These are phyloP conservation scores for Fraxinus quadrangulata DNA, from an alignment of 257 asterid species.

Conservation along the genomic window DNA sequence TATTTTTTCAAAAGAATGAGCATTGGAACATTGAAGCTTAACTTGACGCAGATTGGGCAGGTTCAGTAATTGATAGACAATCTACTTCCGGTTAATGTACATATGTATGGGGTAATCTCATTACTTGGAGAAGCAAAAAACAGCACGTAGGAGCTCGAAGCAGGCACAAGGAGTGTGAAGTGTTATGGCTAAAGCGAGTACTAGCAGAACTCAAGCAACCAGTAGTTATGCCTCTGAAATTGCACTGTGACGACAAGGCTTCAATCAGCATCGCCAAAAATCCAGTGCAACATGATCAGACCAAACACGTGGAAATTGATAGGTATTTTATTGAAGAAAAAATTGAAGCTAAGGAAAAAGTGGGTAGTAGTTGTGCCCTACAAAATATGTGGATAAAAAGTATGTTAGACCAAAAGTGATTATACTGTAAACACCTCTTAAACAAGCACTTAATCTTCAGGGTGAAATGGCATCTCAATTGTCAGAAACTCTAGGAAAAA, in stretches of 20 bases:
- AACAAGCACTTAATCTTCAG: not conserved
- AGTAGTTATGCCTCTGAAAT: not conserved
- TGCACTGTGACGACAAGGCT: not conserved
- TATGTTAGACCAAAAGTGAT: too few species aligned
- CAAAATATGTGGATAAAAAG: too few species aligned
- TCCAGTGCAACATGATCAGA: not conserved
- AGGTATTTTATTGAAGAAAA: not conserved
- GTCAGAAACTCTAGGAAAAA: not conserved
- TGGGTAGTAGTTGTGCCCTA: too few species aligned
- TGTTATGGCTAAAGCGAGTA: not conserved
- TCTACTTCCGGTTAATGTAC: not conserved
- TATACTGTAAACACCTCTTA: too few species aligned
- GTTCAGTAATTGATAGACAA: not conserved
- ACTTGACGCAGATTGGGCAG: not conserved
- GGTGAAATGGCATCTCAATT: not conserved
- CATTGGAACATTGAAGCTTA: not conserved
- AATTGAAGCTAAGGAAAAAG: not conserved
- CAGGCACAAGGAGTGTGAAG: not conserved
- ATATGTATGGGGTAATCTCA: not conserved
- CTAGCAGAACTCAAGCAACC: not conserved
- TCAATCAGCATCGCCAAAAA: slow-evolving; percentile 4
- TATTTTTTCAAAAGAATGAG: not conserved
- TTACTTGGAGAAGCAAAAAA: not conserved
- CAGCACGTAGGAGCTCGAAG: not conserved
- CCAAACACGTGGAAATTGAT: not conserved